Base-by-base conservation (phyloP, 108 stramenopile species). In the Ochromonas danica region DNA sequence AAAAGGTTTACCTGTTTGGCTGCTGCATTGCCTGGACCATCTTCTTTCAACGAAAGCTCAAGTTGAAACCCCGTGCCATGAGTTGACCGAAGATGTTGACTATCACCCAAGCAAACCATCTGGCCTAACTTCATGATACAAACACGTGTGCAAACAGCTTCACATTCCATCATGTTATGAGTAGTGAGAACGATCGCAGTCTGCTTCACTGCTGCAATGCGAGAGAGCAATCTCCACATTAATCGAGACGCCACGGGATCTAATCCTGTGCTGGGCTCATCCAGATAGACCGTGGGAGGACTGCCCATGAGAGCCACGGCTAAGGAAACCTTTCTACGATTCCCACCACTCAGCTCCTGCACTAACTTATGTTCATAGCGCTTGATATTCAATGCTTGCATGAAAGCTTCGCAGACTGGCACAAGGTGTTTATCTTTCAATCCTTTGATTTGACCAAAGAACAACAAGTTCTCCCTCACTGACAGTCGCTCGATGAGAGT, bases 131-230 rank as follows among this genome's bases (percentile, higher is more conserved):
- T 75, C 72, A 75, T 75, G 43, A 75, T 60, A 22, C 72, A 45
- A 27, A 75, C 40, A 36, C 72, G 72, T 6, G 72, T 75, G 38
- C 72, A 75, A 3, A 75, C 72, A 31, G 72, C 72, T 41, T 75
- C 72, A 75, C 72, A 75, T 36, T 75, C 72, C 28, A 75, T 14
- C 72, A 75, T 75, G 31, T 75, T 75, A 41, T 75, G 72, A 27
- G 72, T 75, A 6, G 72, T 75, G 3, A 75, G 38, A 10, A 75
- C 72, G 28, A 75, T 60, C 25, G 72, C 72, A 27, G 45, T 75
- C 40, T 3, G 10, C 40, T 42, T 39, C n/a, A 33, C 40, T 6
- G 36, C 17, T 27, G 72, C 36, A 42, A 75, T 60, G 3, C 38
- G 6, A 28, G 72, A 75, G 3, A 75, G 25, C 30, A 75, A 60